phyloP scores from a whole-genome alignment of 257 asterid species.

The Plantago major region DNA sequence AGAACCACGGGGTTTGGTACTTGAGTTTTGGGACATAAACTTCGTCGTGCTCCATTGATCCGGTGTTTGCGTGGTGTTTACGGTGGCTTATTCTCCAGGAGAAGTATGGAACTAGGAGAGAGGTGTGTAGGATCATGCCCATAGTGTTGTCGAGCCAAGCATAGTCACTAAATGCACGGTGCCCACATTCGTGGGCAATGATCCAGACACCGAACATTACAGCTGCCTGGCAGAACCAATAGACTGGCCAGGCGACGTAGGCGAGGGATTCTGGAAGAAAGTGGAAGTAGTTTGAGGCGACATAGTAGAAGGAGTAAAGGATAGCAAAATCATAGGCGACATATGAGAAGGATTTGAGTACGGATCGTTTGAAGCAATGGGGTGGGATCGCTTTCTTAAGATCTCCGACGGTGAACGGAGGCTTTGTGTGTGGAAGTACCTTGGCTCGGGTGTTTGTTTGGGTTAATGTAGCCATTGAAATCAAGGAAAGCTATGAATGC shows the following conservation, averaged over 20 bases:
- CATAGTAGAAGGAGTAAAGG: conserved; percentile 35
- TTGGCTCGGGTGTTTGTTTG: no score
- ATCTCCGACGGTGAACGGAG: no score
- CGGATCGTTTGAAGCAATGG: no score
- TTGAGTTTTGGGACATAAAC: conserved; percentile 58
- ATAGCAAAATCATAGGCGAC: not conserved
- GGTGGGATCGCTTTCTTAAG: no score
- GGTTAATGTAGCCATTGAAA: no score
- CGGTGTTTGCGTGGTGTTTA: conserved; percentile 66
- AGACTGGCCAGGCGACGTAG: conserved; percentile 47
- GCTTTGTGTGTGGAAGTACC: no score
- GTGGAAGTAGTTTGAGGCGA: conserved; percentile 37
- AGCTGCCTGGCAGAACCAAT: conserved; percentile 47
- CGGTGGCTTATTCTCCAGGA: conserved; percentile 66
- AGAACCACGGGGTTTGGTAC: conserved; percentile 30
- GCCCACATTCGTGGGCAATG: conserved; percentile 65
- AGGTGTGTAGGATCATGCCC: conserved; percentile 61
- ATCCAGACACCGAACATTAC: conserved; percentile 59
- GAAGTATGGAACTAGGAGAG: conserved; percentile 59
- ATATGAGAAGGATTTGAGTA: no score
- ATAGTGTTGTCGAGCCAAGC: conserved; percentile 56
- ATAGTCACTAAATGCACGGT: conserved; percentile 66
- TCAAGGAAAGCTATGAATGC: no score
- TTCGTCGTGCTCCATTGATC: conserved; percentile 58
- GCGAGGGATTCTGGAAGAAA: conserved; percentile 33